Conservation (phyloP, 1,284 basidiomycete genomes). For the Xerocomus subilludens region DNA sequence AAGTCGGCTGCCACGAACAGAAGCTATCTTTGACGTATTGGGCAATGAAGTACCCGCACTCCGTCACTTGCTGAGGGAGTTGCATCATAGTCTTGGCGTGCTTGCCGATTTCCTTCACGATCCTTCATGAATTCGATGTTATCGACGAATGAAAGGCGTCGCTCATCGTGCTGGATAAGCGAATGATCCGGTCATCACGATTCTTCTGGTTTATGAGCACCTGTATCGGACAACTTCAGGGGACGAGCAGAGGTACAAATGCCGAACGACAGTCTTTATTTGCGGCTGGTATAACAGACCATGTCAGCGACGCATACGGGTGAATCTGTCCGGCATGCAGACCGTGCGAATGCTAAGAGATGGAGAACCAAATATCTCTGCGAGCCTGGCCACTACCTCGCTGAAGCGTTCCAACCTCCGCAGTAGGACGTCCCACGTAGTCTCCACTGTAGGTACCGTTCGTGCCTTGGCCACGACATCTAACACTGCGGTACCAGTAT, state of each 20-base stretch:
- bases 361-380: constrained; percentile 28
- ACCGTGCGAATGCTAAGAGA: background rate
- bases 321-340: constrained; percentile 34
- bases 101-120: constrained; percentile 24
- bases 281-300: constrained; percentile 43
- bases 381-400: constrained; percentile 24
- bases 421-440: constrained; percentile 37
- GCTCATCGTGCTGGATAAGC: constrained; percentile 33
- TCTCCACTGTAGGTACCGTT: constrained; percentile 34
- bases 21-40: constrained; percentile 42
- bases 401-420: constrained; percentile 34
- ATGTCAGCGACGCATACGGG: constrained; percentile 38
- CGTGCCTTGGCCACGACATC: background rate
- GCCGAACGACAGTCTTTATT: constrained; percentile 27
- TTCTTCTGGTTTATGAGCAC: constrained; percentile 37
- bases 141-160: constrained; percentile 35
- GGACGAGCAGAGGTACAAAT: background rate
- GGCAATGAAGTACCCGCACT: constrained; percentile 44
- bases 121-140: constrained; percentile 27
- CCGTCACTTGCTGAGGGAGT: constrained; percentile 43
- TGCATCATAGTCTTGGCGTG: constrained; percentile 27
- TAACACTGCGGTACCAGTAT: background rate
- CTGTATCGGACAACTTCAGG: constrained; percentile 6
- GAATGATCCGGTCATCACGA: constrained; percentile 31
- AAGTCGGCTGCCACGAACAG: constrained; percentile 29